A percentile compares a stretch with the other conserved stretches of the same genome.
These are phyloP conservation scores for Chlorophyllum brunneum DNA, from an alignment of 768 basidiomycete species.

Conservation along the genomic window DNA sequence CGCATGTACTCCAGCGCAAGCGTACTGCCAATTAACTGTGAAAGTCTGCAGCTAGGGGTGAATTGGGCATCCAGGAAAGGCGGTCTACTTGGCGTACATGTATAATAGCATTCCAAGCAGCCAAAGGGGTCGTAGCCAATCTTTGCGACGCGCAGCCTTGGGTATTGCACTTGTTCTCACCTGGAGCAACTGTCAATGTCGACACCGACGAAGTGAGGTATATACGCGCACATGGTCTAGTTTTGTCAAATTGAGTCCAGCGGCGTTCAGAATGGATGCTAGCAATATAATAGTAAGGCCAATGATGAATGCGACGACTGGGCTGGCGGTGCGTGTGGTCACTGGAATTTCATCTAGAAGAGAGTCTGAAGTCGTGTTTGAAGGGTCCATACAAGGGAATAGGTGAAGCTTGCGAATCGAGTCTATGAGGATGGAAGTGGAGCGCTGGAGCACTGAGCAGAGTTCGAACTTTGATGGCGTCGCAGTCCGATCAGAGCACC, in stretches of 20 bases:
- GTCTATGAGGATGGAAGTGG: too few relatives aligned
- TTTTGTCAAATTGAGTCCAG: conserved; percentile 93
- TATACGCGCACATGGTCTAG: conserved; percentile 72
- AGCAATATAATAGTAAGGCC: conserved; percentile 82
- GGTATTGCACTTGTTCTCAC: conserved; percentile 74
- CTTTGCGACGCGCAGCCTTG: conserved; percentile 64
- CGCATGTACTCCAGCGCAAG: conserved; percentile 86
- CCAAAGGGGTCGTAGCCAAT: conserved; percentile 87
- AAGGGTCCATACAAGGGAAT: conserved; percentile 6
- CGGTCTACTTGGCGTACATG: conserved; percentile 51
- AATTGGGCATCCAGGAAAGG: background rate
- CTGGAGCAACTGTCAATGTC: conserved; percentile 27
- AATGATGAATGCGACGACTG: conserved; percentile 74
- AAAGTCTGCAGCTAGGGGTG: conserved; percentile 44
- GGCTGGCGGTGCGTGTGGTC: conserved; percentile 32
- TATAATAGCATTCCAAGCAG: conserved; percentile 91
- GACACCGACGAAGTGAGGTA: background rate
- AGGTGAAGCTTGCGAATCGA: too few relatives aligned
- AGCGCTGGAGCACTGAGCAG: too few relatives aligned
- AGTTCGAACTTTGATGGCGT: too few relatives aligned
- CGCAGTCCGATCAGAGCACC: too few relatives aligned
- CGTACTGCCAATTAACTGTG: conserved; percentile 84
- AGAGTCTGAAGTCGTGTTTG: conserved; percentile 10
- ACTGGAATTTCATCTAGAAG: conserved; percentile 16
- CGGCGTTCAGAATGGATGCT: conserved; percentile 84